These are phyloP conservation scores for Populus pruinosa DNA, from an alignment of 345 rosid species.

Conservation along the genomic window DNA sequence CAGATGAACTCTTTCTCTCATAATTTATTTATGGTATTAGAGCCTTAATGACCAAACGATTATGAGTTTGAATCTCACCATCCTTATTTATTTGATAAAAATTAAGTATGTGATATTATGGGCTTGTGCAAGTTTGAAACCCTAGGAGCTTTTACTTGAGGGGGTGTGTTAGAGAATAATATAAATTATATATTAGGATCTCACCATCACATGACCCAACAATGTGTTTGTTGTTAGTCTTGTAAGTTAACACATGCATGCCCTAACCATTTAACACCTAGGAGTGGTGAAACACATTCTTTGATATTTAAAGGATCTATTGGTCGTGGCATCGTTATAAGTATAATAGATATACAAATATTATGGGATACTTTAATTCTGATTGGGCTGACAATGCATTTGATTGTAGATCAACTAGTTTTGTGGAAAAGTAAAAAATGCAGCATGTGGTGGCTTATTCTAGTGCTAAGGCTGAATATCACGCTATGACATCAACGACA, in stretches of 20 bases:
- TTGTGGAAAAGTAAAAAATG: background rate
- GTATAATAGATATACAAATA: background rate
- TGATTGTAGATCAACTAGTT: background rate
- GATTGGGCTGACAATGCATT: background rate
- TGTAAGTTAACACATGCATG: background rate
- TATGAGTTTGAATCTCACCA: too few relatives aligned
- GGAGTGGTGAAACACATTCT: background rate
- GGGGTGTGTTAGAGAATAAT: too few relatives aligned
- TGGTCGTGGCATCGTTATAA: background rate
- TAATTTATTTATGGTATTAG: too few relatives aligned
- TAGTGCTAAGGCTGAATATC: too few relatives aligned
- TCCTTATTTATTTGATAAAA: too few relatives aligned
- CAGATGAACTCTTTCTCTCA: too few relatives aligned
- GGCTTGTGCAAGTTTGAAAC: too few relatives aligned
- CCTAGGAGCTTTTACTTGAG: too few relatives aligned
- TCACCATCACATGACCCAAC: too few relatives aligned
- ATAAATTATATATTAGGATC: too few relatives aligned
- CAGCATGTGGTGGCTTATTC: background rate
- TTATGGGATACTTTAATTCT: background rate
- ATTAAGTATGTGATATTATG: too few relatives aligned
- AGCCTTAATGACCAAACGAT: too few relatives aligned
- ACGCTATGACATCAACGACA: background rate
- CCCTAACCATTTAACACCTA: background rate
- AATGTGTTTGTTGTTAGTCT: background rate
- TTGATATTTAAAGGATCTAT: background rate